Evolutionary conservation across 164 flowering plant genomes (phyloP).

Genomic region (Vitis rotundifolia): DNA sequence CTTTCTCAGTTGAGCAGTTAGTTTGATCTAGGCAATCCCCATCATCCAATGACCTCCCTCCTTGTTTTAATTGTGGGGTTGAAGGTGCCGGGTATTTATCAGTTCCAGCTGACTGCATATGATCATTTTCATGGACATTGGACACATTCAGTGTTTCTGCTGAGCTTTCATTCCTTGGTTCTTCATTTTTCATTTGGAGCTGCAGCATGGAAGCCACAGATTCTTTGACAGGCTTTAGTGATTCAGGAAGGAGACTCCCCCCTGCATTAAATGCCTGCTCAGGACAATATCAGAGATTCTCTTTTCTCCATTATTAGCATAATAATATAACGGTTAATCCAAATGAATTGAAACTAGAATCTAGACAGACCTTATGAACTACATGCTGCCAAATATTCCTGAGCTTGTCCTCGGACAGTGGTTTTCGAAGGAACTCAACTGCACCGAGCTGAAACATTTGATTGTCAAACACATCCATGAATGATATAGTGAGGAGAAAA

Average conservation of each 20-base stretch:
- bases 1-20: slow-evolving; percentile 51
- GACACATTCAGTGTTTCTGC: slow-evolving; percentile 23
- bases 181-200: slow-evolving; percentile 30
- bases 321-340: neutral
- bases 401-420: slow-evolving; percentile 81
- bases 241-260: slow-evolving; percentile 33
- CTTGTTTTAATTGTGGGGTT: slow-evolving; percentile 76
- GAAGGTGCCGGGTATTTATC: slow-evolving; percentile 82
- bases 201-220: slow-evolving; percentile 55
- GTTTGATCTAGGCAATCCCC: slow-evolving; percentile 58
- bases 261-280: slow-evolving; percentile 79
- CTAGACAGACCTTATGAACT: slow-evolving; percentile 68
- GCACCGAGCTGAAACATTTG: slow-evolving; percentile 75
- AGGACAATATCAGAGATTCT: slow-evolving; percentile 15
- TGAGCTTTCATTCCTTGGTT: slow-evolving; percentile 15
- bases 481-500: too few species aligned
- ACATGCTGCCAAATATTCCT: slow-evolving; percentile 93
- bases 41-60: slow-evolving; percentile 49
- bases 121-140: slow-evolving; percentile 17
- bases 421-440: slow-evolving; percentile 79
- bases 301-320: neutral
- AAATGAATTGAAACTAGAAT: neutral
- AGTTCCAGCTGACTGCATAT: slow-evolving; percentile 34
- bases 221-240: slow-evolving; percentile 60
- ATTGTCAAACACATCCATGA: neutral